Evolutionary conservation across 2,329 filamentous ascomycete species (phyloP), one percentile per base, ranked within the genome.

Genomic region (Paraphoma chrysanthemicola): DNA sequence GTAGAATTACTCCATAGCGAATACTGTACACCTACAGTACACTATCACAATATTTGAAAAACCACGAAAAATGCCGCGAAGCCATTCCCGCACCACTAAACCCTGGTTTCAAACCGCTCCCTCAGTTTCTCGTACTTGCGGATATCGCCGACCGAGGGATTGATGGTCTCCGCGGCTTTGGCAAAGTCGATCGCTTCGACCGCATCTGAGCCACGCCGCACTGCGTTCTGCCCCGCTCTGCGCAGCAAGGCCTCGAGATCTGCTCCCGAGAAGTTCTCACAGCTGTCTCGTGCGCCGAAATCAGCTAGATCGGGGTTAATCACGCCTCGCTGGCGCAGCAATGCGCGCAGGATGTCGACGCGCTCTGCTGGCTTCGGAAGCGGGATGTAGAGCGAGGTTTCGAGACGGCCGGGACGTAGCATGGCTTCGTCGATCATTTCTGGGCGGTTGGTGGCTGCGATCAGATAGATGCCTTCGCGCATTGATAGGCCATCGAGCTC

Each of bases 381-480:
- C 68, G 95, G 93, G 39, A 99, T 90, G 66, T 94, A 97, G 28
- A 98, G 84, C n/a, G 90, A 86, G 0, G 90, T 94, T 62, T 93
- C 94, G 1, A 99, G 83, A 28, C 95, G 89, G 0, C 95, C 95
- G 0, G 95, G 94, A 1, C 95, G 89, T 10, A 98, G 85, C 87
- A 99, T 96, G 1, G 95, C 95, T 1, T 92, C 88, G 74, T 99
- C 95, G 65, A 99, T 98, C 80, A 97, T 96, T 72, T 98, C 94
- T 0, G 94, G 94, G 0, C 95, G 83, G 76, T 99, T 99, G 2
- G 95, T 98, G 0, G 95, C 95, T 23, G 91, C 95, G 56, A 99
- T 92, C 14, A 99, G 90, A 76, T 95, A 98, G 60, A 99, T 93
- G 14, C 94, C 94, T 45, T 88, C 85, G 38, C 95, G 87, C 64